Evolutionary conservation across 768 basidiomycete species (phyloP).

Genomic region (Lepiota brunneoincarnata): DNA sequence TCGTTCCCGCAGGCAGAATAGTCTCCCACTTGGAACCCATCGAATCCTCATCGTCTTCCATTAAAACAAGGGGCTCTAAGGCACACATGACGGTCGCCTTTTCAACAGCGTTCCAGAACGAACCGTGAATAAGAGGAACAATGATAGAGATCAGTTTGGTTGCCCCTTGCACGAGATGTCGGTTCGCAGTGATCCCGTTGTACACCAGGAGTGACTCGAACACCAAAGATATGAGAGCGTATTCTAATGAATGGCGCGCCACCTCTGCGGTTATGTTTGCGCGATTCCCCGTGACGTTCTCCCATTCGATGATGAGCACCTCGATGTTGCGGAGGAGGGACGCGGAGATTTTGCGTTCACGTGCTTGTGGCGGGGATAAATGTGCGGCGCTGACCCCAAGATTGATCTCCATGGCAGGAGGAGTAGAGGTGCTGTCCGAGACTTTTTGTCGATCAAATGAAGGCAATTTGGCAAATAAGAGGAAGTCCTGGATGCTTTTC

Average conservation of each 20-base stretch:
- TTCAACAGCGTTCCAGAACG: conserved; percentile 60
- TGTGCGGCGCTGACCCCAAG: conserved; percentile 19
- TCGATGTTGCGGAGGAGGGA: conserved; percentile 68
- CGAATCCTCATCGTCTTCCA: conserved; percentile 22
- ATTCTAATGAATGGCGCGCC: conserved; percentile 66
- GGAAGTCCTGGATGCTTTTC: conserved; percentile 63
- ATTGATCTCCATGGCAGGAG: not conserved
- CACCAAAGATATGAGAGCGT: conserved; percentile 58
- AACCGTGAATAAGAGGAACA: conserved; percentile 36
- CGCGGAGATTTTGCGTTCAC: conserved; percentile 59
- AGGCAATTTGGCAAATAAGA: conserved; percentile 65
- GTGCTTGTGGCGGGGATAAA: conserved; percentile 45
- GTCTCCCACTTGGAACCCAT: conserved; percentile 36
- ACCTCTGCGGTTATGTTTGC: conserved; percentile 55
- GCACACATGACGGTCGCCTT: conserved; percentile 62
- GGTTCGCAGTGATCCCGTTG: conserved; percentile 63
- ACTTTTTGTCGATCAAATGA: conserved; percentile 19
- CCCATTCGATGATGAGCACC: conserved; percentile 46
- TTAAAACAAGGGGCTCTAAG: conserved; percentile 57
- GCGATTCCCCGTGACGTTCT: conserved; percentile 25
- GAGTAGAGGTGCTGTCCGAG: not conserved
- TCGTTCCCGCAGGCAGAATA: conserved; percentile 39
- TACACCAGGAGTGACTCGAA: conserved; percentile 67
- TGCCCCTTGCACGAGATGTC: conserved; percentile 61
- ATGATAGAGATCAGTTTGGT: conserved; percentile 43